Evolutionary conservation across 2,329 filamentous ascomycete genomes (phyloP).

Genomic region (Cercospora janseana): DNA sequence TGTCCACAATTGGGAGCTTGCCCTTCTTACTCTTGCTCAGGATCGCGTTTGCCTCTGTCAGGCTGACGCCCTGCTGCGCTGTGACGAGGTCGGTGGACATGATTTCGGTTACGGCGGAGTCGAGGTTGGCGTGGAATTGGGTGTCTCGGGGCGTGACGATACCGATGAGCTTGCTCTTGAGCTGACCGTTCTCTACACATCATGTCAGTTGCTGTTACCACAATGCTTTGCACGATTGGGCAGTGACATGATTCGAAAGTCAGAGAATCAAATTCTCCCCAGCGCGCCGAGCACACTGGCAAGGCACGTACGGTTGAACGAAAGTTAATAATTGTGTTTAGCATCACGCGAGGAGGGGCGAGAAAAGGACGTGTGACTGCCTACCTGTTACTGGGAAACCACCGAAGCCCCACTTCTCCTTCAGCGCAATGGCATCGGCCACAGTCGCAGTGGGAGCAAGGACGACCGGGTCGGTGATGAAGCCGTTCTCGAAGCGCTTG

Average conservation of each 20-base stretch:
- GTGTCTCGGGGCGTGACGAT: constrained; percentile 98
- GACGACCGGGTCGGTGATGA: constrained; percentile 94
- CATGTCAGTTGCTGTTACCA: constrained; percentile 13
- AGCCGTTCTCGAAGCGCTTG: constrained; percentile 98
- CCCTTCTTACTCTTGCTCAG: constrained; percentile 96
- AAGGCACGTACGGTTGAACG: constrained; percentile 95
- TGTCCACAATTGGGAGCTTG: constrained; percentile 54
- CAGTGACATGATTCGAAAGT: constrained; percentile 15
- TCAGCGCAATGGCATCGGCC: constrained; percentile 83
- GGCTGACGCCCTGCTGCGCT: constrained; percentile 75
- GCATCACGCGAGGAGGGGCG: constrained; percentile 65
- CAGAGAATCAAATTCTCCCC: constrained; percentile 38
- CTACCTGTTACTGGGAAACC: constrained; percentile 98
- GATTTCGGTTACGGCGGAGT: constrained; percentile 75
- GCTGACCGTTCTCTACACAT: constrained; percentile 76
- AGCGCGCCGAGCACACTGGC: constrained; percentile 36
- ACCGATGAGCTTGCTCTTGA: constrained; percentile 92
- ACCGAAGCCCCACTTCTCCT: constrained; percentile 98
- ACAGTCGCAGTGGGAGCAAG: constrained; percentile 85
- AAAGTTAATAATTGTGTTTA: constrained; percentile 87
- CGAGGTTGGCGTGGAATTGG: constrained; percentile 81
- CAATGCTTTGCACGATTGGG: background rate
- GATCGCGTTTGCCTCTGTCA: constrained; percentile 87
- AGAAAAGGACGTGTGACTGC: constrained; percentile 40
- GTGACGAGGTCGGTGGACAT: constrained; percentile 97